Conservation (phyloP, 1,284 basidiomycete genomes). For the Heliocybe sulcata region DNA sequence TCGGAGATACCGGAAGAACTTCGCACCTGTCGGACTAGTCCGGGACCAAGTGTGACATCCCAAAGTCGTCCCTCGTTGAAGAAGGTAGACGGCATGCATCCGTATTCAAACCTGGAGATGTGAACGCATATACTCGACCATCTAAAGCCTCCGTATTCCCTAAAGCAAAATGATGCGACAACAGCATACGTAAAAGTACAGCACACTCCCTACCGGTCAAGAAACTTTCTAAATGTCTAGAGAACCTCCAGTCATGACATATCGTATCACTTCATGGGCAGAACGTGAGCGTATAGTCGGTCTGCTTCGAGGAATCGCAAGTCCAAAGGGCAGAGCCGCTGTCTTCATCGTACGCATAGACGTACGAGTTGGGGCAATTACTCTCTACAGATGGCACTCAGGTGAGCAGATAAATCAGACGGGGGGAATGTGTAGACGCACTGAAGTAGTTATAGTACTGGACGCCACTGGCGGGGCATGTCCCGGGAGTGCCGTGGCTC, state of each 20-base stretch:
- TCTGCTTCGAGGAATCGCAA: constrained; percentile 9
- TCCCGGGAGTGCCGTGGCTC: constrained; percentile 13
- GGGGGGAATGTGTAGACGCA: not conserved
- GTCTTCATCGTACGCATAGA: constrained; percentile 22
- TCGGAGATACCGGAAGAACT: not conserved
- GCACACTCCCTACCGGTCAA: too few relatives aligned
- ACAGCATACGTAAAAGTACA: too few relatives aligned
- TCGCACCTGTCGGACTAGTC: not conserved
- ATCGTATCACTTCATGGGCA: constrained; percentile 15
- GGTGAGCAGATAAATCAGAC: not conserved
- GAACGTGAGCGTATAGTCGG: constrained; percentile 20
- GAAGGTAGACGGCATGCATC: too few relatives aligned
- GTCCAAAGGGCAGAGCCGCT: constrained; percentile 18
- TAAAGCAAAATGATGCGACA: too few relatives aligned
- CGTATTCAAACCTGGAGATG: too few relatives aligned
- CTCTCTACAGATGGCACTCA: constrained; percentile 9
- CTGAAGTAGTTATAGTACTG: constrained; percentile 20
- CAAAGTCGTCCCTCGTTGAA: too few relatives aligned
- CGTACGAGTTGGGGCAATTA: constrained; percentile 17
- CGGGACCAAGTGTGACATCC: not conserved
- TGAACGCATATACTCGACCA: too few relatives aligned
- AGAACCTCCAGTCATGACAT: not conserved
- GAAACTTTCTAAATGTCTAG: not conserved
- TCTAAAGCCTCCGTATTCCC: too few relatives aligned
- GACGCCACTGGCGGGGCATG: constrained; percentile 14